A percentile compares a stretch with the other conserved stretches of the same genome.
phyloP scores from a whole-genome alignment of 2,329 filamentous ascomycete species.

The Fusarium drepaniforme region DNA sequence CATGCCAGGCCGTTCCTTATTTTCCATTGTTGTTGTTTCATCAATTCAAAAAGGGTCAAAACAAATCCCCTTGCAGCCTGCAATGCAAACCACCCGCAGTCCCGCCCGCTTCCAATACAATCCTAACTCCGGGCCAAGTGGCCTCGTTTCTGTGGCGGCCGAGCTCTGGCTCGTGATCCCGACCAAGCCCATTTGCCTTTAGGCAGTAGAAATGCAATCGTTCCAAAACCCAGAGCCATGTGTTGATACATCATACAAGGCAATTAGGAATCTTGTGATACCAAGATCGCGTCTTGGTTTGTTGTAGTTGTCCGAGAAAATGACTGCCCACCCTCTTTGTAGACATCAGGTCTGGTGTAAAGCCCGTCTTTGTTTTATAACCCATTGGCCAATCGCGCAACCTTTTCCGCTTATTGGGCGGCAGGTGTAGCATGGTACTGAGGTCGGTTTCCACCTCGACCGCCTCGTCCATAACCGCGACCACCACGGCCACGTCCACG shows the following conservation, averaged over 20 bases:
- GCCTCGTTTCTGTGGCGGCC: constrained; percentile 31
- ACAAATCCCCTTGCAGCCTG: constrained; percentile 35
- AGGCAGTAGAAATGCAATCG: constrained; percentile 37
- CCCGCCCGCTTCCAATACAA: constrained; percentile 40
- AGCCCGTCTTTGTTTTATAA: constrained; percentile 7
- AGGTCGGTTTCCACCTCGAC: constrained; percentile 52
- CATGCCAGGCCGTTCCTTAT: constrained; percentile 38
- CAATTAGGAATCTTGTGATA: constrained; percentile 28
- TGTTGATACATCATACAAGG: constrained; percentile 49
- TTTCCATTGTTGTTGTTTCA: constrained; percentile 14
- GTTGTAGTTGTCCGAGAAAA: constrained; percentile 11
- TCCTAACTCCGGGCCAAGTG: constrained; percentile 43
- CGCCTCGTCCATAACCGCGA: constrained; percentile 54
- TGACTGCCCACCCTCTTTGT: constrained; percentile 5
- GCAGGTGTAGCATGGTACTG: constrained; percentile 47
- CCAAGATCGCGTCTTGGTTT: constrained; percentile 16
- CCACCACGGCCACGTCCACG: constrained; percentile 74
- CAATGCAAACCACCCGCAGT: constrained; percentile 29
- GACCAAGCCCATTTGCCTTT: constrained; percentile 24
- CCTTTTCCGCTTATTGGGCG: constrained; percentile 40
- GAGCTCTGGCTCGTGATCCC: constrained; percentile 27
- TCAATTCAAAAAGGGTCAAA: constrained; percentile 43
- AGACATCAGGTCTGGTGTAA: constrained; percentile 7
- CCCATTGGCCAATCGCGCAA: neutral
- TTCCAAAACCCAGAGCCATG: constrained; percentile 39